Evolutionary conservation across 2,329 filamentous ascomycete genomes (phyloP), one percentile per base, ranked within the genome.

Genomic region (Chalaropsis thielavioides): DNA sequence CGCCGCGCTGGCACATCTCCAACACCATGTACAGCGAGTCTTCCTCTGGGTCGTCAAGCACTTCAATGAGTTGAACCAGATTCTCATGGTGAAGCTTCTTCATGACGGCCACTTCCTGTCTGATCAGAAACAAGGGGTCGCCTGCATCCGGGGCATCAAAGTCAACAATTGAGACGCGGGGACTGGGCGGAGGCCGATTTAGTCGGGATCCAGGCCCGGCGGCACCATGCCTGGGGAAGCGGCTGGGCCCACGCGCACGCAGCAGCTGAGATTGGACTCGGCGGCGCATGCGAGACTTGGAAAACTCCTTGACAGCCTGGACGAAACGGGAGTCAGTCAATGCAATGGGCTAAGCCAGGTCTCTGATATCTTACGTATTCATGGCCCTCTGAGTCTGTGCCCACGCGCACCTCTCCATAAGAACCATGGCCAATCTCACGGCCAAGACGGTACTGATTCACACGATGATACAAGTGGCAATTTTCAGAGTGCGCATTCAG

Each of bases 21-120:
- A 99, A 82, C 24, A 99, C 94, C 90, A 99, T 97, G 76, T 96
- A 99, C 13, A 99, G 77, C 2, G 92, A 96, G 74, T 99, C 94
- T 72, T 96, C 91, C 60, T 92, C 87, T 0, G 94, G 92, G 72
- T 97, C 94, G 73, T 97, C 94, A 62, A 99, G 79, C 2, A 99
- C 94, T 75, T 99, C 94, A 69, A 95, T 90, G 62, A 99, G 78
- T 58, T 88, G 86, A 15, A 97, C 92, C n/a, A 99, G 79, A 72
- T 97, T 99, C 35, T 86, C 87, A 72, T 99, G 94, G 72, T 96
- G 86, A 59, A 97, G 81, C 76, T 97, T 97, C 79, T 97, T 99
- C 92, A 99, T 97, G 72, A 97, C 95, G 66, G 94, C 94, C 71
- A 97, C 94, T 75, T 99, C 94, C 74, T 96, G 89, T 68, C 91